phyloP scores from a whole-genome alignment of 768 basidiomycete genomes.

The Mycena galericulata region DNA sequence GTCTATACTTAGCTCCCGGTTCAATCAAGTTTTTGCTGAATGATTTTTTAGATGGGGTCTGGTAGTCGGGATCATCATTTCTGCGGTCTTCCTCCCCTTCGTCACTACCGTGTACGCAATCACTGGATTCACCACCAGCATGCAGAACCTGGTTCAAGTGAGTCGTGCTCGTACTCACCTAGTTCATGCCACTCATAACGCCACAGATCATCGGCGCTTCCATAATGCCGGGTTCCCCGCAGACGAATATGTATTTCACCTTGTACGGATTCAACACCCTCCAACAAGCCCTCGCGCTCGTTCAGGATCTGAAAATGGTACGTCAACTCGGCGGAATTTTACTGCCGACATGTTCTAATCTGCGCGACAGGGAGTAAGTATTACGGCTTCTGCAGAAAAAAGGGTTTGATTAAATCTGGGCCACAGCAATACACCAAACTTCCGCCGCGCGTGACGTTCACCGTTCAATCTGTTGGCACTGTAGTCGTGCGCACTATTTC shows the following conservation, averaged over 20 bases:
- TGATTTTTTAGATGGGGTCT: conserved; percentile 58
- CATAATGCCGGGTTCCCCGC: conserved; percentile 69
- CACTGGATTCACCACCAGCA: conserved; percentile 57
- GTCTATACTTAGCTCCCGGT: conserved; percentile 43
- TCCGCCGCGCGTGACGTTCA: conserved; percentile 61
- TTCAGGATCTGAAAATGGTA: conserved; percentile 62
- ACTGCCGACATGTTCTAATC: conserved; percentile 32
- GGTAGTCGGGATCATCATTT: conserved; percentile 62
- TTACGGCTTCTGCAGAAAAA: conserved; percentile 41
- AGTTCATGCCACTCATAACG: too few relatives aligned
- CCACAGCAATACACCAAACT: conserved; percentile 56
- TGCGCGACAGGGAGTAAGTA: conserved; percentile 39
- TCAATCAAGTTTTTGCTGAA: background rate
- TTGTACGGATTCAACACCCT: conserved; percentile 50
- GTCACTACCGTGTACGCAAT: conserved; percentile 67
- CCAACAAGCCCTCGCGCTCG: conserved; percentile 54
- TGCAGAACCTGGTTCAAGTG: conserved; percentile 65
- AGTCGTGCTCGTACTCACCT: too few relatives aligned
- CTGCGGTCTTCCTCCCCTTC: conserved; percentile 62
- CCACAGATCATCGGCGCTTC: conserved; percentile 71
- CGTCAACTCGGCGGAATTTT: conserved; percentile 31
- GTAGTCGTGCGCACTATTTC: conserved; percentile 35
- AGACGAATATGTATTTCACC: conserved; percentile 75
- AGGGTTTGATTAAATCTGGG: conserved; percentile 16
- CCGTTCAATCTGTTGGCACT: conserved; percentile 61